Base-by-base conservation (phyloP, 371 early-diverging fungal genomes). In the Mortierella sp. region DNA sequence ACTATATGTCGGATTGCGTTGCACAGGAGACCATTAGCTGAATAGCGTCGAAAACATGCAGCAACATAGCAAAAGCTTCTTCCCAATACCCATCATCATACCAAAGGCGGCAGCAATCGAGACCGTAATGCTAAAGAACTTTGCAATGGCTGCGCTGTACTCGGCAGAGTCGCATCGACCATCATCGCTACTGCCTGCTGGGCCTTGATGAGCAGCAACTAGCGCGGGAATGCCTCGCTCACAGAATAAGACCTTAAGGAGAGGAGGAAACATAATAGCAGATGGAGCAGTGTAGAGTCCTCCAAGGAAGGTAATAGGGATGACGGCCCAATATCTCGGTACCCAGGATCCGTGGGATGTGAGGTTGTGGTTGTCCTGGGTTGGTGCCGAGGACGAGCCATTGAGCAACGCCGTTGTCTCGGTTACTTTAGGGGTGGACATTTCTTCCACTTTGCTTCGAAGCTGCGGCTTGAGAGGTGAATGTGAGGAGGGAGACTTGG, bases 101-200 rank as follows among this genome's bases (percentile, higher is more conserved):
- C 65, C 40, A n/a, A 56, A n/a, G 17, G 43, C 3, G 2, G 66
- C 43, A 1, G 62, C 16, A 5, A 66, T 4, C 0, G 62, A 53
- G 22, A 28, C 25, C 27, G n/a, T 2, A 21, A 72, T 58, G 27
- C 72, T 58, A 22, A 41, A 1, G 31, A 72, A 72, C 49, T 66
- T 72, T 12, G 72, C 66, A 49, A 71, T 56, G 1, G 72, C 66
- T 2, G 58, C 58, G 19, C 72, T 72, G 29, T 72, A 66, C 58
- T 72, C 67, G 13, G 62, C 51, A 24, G 72, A 61, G n/a, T 72
- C 46, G 14, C 73, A 73, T 6, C 12, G 58, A n/a, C 41, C 43
- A 3, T 4, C 13, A 19, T 9, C 25, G 41, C 28, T 40, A 29
- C 21, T 29, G n/a, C n/a, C n/a, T n/a, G n/a, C n/a, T 34, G 34